Conservation (phyloP, 768 basidiomycete species). For the Pulveroboletus sp. region DNA sequence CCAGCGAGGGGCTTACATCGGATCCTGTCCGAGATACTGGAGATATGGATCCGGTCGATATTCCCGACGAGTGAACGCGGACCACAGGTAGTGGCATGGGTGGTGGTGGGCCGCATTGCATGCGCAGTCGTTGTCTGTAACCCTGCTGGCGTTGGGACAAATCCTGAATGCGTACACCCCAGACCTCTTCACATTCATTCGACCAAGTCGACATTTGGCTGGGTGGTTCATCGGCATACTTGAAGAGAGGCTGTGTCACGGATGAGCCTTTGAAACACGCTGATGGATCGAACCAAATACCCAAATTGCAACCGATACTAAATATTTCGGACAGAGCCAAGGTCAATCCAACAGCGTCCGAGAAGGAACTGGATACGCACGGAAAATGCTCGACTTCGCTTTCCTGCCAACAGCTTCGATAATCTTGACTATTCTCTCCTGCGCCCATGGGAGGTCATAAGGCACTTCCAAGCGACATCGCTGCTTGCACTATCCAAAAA, state of each 20-base stretch:
- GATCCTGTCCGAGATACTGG: conserved; percentile 19
- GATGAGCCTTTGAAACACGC: conserved; percentile 16
- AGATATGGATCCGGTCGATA: conserved; percentile 16
- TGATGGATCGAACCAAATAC: conserved; percentile 39
- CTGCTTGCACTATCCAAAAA: conserved; percentile 26
- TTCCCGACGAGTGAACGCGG: conserved; percentile 12
- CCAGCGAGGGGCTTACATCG: conserved; percentile 15
- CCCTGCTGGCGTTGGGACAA: conserved; percentile 29
- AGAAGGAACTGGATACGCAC: conserved; percentile 43
- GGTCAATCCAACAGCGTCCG: conserved; percentile 28
- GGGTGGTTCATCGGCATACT: conserved; percentile 55
- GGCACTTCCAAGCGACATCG: conserved; percentile 28
- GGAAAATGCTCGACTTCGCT: conserved; percentile 41
- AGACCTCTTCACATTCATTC: conserved; percentile 59
- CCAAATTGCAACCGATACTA: conserved; percentile 62
- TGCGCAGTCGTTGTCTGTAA: conserved; percentile 13
- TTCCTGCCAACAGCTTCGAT: conserved; percentile 39
- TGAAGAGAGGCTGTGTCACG: conserved; percentile 56
- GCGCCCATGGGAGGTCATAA: conserved; percentile 32
- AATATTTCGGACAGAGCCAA: conserved; percentile 18
- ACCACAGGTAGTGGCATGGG: conserved; percentile 32
- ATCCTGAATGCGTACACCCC: conserved; percentile 59
- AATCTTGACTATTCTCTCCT: conserved; percentile 38
- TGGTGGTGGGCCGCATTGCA: conserved; percentile 17
- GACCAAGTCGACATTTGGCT: conserved; percentile 56